phyloP scores from a whole-genome alignment of 2,329 filamentous ascomycete species.

The Fusarium nanum region DNA sequence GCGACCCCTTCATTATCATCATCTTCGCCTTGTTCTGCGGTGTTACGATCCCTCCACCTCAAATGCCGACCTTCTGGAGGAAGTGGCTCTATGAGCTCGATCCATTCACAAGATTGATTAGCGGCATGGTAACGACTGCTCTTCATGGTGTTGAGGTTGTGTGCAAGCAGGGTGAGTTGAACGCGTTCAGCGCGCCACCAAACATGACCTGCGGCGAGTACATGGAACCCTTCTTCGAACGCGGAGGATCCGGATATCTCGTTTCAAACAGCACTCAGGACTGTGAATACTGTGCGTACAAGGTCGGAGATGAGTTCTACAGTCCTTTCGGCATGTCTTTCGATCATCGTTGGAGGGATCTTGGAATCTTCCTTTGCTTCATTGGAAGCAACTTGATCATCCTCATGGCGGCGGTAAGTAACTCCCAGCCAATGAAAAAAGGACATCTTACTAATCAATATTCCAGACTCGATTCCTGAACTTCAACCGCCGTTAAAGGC shows the following conservation, averaged over 20 bases:
- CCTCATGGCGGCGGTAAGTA: constrained; percentile 64
- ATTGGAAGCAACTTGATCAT: constrained; percentile 81
- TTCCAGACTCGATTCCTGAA: constrained; percentile 62
- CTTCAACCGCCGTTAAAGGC: constrained; percentile 61
- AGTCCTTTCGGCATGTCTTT: constrained; percentile 73
- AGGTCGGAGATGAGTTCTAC: constrained; percentile 84
- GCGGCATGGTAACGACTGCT: constrained; percentile 73
- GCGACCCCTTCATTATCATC: constrained; percentile 84
- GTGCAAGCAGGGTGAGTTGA: constrained; percentile 67
- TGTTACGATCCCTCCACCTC: constrained; percentile 81
- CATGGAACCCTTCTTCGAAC: constrained; percentile 47
- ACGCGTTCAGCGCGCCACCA: constrained; percentile 70
- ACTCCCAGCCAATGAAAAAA: not conserved
- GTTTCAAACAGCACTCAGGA: constrained; percentile 70
- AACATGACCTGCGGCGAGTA: constrained; percentile 52
- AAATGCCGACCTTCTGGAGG: constrained; percentile 82
- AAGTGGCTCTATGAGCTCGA: constrained; percentile 75
- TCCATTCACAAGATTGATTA: constrained; percentile 73
- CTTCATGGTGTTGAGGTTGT: constrained; percentile 64
- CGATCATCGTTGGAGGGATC: constrained; percentile 79
- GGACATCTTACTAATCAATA: constrained; percentile 8
- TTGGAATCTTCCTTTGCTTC: constrained; percentile 82
- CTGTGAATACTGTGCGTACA: constrained; percentile 87
- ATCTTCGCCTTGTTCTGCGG: constrained; percentile 89
- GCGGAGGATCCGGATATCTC: constrained; percentile 78